Evolutionary conservation across 176 grass and related monocot genomes (phyloP), one percentile per base, ranked within the genome.

Genomic region (Lolium multiflorum): DNA sequence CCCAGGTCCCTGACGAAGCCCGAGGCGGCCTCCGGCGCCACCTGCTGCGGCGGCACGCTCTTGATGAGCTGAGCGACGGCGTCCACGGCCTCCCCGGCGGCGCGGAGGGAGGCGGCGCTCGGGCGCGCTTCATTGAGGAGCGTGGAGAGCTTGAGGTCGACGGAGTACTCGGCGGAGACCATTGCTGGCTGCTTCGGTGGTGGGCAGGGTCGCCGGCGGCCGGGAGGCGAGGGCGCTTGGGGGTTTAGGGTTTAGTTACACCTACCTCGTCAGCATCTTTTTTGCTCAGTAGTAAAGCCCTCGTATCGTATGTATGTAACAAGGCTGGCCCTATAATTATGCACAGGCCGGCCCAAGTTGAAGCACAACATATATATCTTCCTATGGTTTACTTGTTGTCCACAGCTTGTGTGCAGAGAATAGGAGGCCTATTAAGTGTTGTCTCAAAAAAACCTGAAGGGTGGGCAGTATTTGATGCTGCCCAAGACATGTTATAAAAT

Each of bases 1-100:
- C 88, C 74, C 46, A 96, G 84, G 57, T 98, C 96, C 64, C 84
- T 70, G 8, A 99, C 58, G 79, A 99, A 96, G 12, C 86, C 94
- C 0, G 64, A 71, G 49, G 87, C 90, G 4, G 81, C 80, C 10
- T 91, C 82, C 2, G 82, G 38, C n/a, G 25, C 64, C 49, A 81
- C 88, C 22, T 86, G 68, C 80, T 95, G 94, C 81, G 75, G 81
- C 15, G 90, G 94, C 38, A 99, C 62, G 10, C 51, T 80, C 59
- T 46, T 88, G 61, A 99, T 59, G 57, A 91, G 88, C 49, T 92
- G 65, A 24, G 83, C 73, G 58, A 98, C 82, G 74, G 91, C 82
- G 14, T 86, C 82, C 25, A 77, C 82, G 13, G 93, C 77, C 78
- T 78, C 61, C 46, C 88, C 51, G 6, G 91, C 71, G 52, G 66